Conservation (phyloP, 192 early-diverging fungal genomes). For the Spizellomyces sp. region DNA sequence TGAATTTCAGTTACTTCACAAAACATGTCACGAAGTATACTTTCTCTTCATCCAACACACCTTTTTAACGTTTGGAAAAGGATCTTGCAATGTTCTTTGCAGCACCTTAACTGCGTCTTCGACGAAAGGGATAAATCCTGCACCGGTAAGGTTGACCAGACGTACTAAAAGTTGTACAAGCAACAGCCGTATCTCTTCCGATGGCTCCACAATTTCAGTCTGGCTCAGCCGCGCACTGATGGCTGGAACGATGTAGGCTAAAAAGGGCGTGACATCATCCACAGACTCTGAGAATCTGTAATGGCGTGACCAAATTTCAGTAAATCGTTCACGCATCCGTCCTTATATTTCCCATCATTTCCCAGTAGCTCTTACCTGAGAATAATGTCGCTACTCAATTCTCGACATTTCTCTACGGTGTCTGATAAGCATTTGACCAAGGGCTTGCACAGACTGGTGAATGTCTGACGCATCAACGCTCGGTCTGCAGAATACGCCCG, state of each 20-base stretch:
- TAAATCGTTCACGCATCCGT: not conserved
- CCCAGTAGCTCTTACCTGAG: conserved; percentile 26
- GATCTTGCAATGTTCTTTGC: conserved; percentile 39
- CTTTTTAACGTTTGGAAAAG: conserved; percentile 61
- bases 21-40: not conserved
- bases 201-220: conserved; percentile 49
- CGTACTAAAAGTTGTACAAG: conserved; percentile 35
- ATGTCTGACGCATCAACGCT: conserved; percentile 12
- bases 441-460: conserved; percentile 30
- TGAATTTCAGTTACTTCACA: not conserved
- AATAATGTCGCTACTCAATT: conserved; percentile 40
- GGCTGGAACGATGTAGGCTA: conserved; percentile 47
- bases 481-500: not conserved
- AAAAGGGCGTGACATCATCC: conserved; percentile 33
- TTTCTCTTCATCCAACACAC: conserved; percentile 26
- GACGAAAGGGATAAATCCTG: conserved; percentile 48
- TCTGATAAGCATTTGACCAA: conserved; percentile 44
- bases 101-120: conserved; percentile 53
- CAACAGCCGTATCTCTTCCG: conserved; percentile 56
- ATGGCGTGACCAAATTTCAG: not conserved
- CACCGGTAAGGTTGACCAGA: conserved; percentile 27
- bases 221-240: conserved; percentile 46
- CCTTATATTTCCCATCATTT: too few relatives aligned
- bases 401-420: conserved; percentile 50
- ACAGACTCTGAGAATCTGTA: conserved; percentile 29